Evolutionary conservation across 2,329 filamentous ascomycete genomes (phyloP), one percentile per base, ranked within the genome.

Genomic region (Aspergillus neotritici): DNA sequence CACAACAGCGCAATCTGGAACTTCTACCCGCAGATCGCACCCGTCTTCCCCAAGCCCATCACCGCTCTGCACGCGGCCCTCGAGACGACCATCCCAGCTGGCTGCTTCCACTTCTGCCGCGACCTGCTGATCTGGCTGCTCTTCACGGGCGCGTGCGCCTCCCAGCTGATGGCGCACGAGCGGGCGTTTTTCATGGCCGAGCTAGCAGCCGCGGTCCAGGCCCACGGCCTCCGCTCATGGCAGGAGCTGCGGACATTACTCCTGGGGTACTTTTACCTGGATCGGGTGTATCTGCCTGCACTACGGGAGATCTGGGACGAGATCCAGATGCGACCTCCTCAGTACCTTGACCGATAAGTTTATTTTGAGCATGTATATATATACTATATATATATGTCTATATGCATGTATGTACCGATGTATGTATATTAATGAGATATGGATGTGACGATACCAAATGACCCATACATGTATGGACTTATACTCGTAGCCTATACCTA

Each of bases 1-100:
- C 65, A 68, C 53, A 67, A 67, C 53, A 64, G 54, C 32, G 51
- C 57, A 15, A 65, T 67, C 44, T 68, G 65, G 65, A 58, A 56
- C 37, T 67, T 67, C 42, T 67, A 67, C 46, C 65, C 65, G 1
- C 50, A 55, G 36, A 49, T 65, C 13, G 64, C 49, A 2, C 62
- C 62, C 1, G 51, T 68, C 1, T 61, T 68, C 13, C 58, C 60
- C 8, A 58, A 61, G 38, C 64, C 65, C 1, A 58, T 68, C 16
- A 47, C 56, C 16, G 58, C 55, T 3, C 55, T 68, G 10, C 62
- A 62, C 31, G 41, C 49, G 5, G 60, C 64, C 3, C 54, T 68
- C 3, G 61, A 60, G 41, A 51, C 46, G 10, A 64, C 63, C 5
- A 62, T 67, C 31, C 49, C 54, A 8, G 45, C 60, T 0, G 63